Conservation (phyloP, 1,284 basidiomycete genomes). For the Cutaneotrichosporon sp. region DNA sequence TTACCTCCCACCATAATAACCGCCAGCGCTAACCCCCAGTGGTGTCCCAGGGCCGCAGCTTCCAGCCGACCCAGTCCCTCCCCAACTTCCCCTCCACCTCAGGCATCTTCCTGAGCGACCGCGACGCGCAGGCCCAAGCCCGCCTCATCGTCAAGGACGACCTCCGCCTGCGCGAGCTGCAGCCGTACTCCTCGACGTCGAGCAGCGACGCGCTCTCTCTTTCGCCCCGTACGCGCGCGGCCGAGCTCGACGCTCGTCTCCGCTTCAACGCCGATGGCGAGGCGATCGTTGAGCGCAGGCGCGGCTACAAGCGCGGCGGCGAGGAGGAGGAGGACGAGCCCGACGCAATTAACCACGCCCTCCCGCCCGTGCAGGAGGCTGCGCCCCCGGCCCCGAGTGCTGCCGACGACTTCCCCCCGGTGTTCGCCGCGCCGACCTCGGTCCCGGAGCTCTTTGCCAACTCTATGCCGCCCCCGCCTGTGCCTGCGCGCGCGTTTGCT, state of each 20-base stretch:
- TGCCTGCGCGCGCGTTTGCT: conserved; percentile 15
- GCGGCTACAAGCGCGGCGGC: conserved; percentile 23
- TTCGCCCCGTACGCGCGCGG: conserved; percentile 15
- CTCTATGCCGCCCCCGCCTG: conserved; percentile 19
- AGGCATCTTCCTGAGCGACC: conserved; percentile 30
- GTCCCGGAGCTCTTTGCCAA: conserved; percentile 37
- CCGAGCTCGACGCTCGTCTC: conserved; percentile 10
- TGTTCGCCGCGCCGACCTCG: conserved; percentile 38
- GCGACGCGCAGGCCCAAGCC: conserved; percentile 27
- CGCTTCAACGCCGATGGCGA: conserved; percentile 28
- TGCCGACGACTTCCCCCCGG: conserved; percentile 44
- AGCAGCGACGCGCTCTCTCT: conserved; percentile 18
- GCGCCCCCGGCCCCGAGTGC: not conserved
- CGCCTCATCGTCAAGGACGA: conserved; percentile 37
- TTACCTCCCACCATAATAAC: not conserved
- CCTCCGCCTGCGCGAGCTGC: conserved; percentile 32
- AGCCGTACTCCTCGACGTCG: conserved; percentile 28
- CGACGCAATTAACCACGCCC: conserved; percentile 10
- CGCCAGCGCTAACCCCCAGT: conserved; percentile 19
- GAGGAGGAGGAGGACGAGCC: conserved; percentile 8
- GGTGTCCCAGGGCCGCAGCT: conserved; percentile 31
- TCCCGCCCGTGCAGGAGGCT: conserved; percentile 1
- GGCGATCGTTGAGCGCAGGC: conserved; percentile 11
- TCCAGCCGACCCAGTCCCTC: conserved; percentile 40
- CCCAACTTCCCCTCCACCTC: conserved; percentile 26